Evolutionary conservation across 2,329 filamentous ascomycete species (phyloP), one percentile per base, ranked within the genome.

Genomic region (Fusarium pseudoanthophilum): DNA sequence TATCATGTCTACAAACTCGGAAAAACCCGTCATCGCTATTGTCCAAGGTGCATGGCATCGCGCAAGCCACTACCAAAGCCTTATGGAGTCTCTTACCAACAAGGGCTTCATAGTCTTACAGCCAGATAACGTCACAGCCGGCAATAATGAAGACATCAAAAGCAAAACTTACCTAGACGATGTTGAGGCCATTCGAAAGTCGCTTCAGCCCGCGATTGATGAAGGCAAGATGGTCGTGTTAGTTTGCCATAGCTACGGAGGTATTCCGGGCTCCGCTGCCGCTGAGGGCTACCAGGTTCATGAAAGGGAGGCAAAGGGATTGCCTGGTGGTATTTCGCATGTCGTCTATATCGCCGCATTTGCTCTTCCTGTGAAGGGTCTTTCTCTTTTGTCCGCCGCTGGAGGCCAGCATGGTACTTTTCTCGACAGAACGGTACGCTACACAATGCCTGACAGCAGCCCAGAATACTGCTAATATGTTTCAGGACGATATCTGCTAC

Each of bases 291-390:
- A 76, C 24, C 77, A 77, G 7, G 20, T 79, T 32, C 68, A 77
- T 4, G 80, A 81, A 9, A 58, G 79, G 7, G 56, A 64, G 15
- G 71, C 68, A 0, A 66, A 70, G 20, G 79, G 79, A 0, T 36
- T 78, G 5, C 18, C 60, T 6, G 81, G 80, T 18, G 80, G 81
- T 5, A 73, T 82, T 30, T 78, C 73, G 10, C 63, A 74, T 3
- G 67, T 80, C 18, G 48, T 81, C 2, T 81, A 78, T 37, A 51
- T 82, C 4, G 61, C 79, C 0, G 72, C 79, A 1, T 76, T 80
- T 45, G 78, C 78, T 5, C 42, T 80, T 1, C 75, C 79, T 0
- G 45, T 11, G 0, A 70, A 51, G 4, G 52, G 59, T 0, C 28
- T 75, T 18, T 62, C 69, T 7, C 61, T 73, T 1, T 6, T 36